These are phyloP conservation scores for Dysphania ambrosioides DNA, from an alignment of 148 eudicot genomes.

Conservation along the genomic window DNA sequence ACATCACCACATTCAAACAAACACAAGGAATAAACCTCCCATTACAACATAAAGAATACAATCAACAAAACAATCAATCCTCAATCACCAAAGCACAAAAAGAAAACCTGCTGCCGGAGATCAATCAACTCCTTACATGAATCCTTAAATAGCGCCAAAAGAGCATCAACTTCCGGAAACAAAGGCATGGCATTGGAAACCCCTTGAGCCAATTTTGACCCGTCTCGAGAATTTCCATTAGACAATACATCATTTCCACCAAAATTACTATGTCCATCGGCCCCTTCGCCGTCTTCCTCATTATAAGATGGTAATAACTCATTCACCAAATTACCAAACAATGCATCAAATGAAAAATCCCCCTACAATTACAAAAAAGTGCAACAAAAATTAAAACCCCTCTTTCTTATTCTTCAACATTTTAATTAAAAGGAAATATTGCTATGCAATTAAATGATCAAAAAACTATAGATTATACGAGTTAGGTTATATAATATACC, in stretches of 20 bases:
- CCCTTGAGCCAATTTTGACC: conserved; percentile 52
- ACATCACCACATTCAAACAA: conserved; percentile 19
- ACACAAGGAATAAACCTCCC: background rate
- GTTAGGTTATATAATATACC: too few relatives aligned
- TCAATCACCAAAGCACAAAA: background rate
- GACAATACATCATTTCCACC: conserved; percentile 44
- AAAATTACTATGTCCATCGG: conserved; percentile 52
- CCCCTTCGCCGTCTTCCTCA: conserved; percentile 59
- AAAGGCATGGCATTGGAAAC: conserved; percentile 47
- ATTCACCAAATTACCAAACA: conserved; percentile 90
- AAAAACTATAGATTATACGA: too few relatives aligned
- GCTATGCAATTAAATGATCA: too few relatives aligned
- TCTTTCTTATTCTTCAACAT: conserved; percentile 1
- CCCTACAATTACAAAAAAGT: conserved; percentile 45
- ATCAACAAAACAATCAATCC: background rate
- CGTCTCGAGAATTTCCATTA: conserved; percentile 52
- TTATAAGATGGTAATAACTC: conserved; percentile 71
- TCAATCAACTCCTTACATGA: conserved; percentile 81
- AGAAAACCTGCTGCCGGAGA: conserved; percentile 69
- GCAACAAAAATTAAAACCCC: background rate
- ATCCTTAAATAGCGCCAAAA: conserved; percentile 73
- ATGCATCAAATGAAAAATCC: conserved; percentile 92
- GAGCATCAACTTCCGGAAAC: conserved; percentile 93
- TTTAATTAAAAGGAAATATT: background rate
- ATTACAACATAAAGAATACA: background rate